Conservation (phyloP, 768 basidiomycete species). For the Amanita rubescens region DNA sequence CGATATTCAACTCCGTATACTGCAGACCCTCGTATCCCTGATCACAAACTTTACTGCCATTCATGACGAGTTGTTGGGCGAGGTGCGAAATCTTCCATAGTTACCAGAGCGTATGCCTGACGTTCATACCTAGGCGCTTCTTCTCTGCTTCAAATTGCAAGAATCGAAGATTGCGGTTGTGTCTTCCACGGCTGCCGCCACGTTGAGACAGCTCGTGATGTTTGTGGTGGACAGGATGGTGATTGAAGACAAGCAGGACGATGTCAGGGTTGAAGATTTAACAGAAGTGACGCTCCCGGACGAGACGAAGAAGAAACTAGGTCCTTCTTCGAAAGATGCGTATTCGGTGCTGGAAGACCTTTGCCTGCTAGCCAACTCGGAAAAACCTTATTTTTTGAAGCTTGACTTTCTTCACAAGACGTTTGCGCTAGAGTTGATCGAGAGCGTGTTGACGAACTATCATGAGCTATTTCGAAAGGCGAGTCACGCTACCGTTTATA, state of each 20-base stretch:
- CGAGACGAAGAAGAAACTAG: conserved; percentile 53
- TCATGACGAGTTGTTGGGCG: conserved; percentile 72
- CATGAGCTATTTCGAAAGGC: conserved; percentile 81
- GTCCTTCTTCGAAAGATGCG: conserved; percentile 76
- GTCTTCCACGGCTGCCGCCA: conserved; percentile 94
- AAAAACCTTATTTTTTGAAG: conserved; percentile 75
- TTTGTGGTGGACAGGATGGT: conserved; percentile 94
- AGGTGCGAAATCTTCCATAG: conserved; percentile 44
- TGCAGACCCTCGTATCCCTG: conserved; percentile 87
- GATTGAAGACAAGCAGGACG: conserved; percentile 51
- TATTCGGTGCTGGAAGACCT: conserved; percentile 90
- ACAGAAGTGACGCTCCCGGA: conserved; percentile 57
- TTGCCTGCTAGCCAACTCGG: conserved; percentile 78
- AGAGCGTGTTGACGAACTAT: conserved; percentile 93
- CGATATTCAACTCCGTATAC: conserved; percentile 90
- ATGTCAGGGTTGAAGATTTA: conserved; percentile 27
- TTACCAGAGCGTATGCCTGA: not conserved
- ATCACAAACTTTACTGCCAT: conserved; percentile 83
- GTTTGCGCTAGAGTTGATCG: conserved; percentile 93
- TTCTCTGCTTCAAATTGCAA: conserved; percentile 93
- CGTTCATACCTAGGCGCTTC: conserved; percentile 54
- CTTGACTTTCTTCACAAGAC: conserved; percentile 84
- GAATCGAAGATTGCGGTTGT: conserved; percentile 95
- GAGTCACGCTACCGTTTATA: not conserved
- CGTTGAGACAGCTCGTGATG: conserved; percentile 94